Conservation (phyloP, 2,329 filamentous ascomycete species). For the Teratosphaeria destructans region DNA sequence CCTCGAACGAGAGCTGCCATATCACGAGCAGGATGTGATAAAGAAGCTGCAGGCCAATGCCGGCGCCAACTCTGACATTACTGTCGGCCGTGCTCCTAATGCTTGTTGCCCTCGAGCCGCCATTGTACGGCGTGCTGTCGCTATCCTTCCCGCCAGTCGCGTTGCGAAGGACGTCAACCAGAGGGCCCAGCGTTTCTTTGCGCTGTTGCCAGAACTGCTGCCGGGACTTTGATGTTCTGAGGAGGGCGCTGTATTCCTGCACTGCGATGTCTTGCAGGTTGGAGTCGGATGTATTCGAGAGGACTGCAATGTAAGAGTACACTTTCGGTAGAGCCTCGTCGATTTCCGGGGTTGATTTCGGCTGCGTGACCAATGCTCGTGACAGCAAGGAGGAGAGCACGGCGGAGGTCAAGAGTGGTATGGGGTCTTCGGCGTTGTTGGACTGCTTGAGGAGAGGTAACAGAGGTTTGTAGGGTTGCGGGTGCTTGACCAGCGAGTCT, state of each 20-base stretch:
- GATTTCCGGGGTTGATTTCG: constrained; percentile 51
- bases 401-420: constrained; percentile 80
- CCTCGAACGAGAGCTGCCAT: constrained; percentile 95
- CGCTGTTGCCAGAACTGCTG: constrained; percentile 85
- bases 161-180: constrained; percentile 67
- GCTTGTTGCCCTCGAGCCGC: constrained; percentile 25
- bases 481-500: constrained; percentile 62
- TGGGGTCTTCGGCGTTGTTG: constrained; percentile 71
- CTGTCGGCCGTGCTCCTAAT: constrained; percentile 49
- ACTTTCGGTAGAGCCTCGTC: constrained; percentile 69
- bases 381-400: constrained; percentile 74
- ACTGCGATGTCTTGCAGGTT: constrained; percentile 93
- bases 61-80: constrained; percentile 58
- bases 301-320: constrained; percentile 72
- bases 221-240: constrained; percentile 64
- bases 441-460: constrained; percentile 76
- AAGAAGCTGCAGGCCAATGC: constrained; percentile 81
- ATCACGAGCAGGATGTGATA: constrained; percentile 89
- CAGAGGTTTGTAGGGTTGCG: constrained; percentile 65
- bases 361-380: constrained; percentile 48
- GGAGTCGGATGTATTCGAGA: constrained; percentile 77
- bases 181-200: constrained; percentile 69
- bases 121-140: constrained; percentile 48
- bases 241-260: constrained; percentile 74
- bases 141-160: constrained; percentile 64